Percentiles rank a stretch among this genome's conserved stretches.
phyloP scores from a whole-genome alignment of 257 asterid genomes.

The Scutellaria barbata region DNA sequence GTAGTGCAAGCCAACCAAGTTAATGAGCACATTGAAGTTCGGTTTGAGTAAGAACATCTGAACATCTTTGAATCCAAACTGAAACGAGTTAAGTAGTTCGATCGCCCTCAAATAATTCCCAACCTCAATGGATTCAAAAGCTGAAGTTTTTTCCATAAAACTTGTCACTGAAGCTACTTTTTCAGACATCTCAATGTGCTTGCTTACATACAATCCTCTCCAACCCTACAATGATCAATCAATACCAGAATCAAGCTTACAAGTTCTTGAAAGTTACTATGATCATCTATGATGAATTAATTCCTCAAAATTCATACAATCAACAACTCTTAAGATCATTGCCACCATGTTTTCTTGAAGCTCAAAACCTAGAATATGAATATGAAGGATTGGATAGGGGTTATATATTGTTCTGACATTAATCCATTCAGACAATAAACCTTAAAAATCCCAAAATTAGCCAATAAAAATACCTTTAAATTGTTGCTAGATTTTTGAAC shows the following conservation, averaged over 20 bases:
- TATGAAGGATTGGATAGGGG: background rate
- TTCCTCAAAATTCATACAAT: constrained; percentile 3
- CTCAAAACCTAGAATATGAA: background rate
- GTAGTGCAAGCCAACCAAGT: constrained; percentile 84
- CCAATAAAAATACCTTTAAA: constrained; percentile 43
- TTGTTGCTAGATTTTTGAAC: constrained; percentile 36
- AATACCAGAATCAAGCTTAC: constrained; percentile 4
- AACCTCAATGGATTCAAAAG: constrained; percentile 76
- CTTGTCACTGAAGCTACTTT: constrained; percentile 49
- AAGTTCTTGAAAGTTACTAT: background rate
- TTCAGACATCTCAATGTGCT: constrained; percentile 67
- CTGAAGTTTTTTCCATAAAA: constrained; percentile 56
- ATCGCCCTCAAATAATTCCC: constrained; percentile 70
- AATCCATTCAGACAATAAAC: constrained; percentile 1
- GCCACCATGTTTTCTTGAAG: constrained; percentile 17
- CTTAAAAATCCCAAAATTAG: constrained; percentile 7
- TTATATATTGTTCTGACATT: background rate
- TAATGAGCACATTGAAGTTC: constrained; percentile 59
- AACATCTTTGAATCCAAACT: constrained; percentile 73
- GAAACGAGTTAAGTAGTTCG: constrained; percentile 51
- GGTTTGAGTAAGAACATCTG: constrained; percentile 70
- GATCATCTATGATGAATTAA: background rate
- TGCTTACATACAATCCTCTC: constrained; percentile 62
- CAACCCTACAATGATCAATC: constrained; percentile 55
- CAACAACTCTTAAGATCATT: background rate